Conservation (phyloP, 345 rosid genomes). For the Abelmoschus esculentus region DNA sequence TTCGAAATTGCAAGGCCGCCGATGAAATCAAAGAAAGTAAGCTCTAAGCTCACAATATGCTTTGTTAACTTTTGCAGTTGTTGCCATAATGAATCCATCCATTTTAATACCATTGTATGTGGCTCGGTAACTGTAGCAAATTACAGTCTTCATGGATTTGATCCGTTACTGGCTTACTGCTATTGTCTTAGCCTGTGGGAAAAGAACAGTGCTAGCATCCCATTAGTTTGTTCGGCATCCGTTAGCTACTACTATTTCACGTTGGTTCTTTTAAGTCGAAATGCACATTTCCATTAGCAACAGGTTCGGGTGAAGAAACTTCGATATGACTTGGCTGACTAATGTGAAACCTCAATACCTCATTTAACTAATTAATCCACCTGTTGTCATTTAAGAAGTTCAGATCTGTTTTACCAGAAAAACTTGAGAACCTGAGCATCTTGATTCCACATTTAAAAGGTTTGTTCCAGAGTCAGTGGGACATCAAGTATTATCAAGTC, state of each 20-base stretch:
- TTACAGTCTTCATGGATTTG: no score
- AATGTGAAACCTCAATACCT: background rate
- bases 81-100: background rate
- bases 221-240: background rate
- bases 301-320: background rate
- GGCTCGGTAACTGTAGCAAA: background rate
- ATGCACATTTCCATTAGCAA: background rate
- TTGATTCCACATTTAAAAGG: no score
- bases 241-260: background rate
- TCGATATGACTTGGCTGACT: background rate
- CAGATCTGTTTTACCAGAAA: no score
- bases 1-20: slow-evolving; percentile 56
- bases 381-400: background rate
- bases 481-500: no score
- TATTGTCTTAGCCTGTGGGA: background rate
- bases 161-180: background rate
- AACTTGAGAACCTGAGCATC: no score
- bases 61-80: background rate
- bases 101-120: background rate
- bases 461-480: no score
- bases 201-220: background rate
- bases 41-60: slow-evolving; percentile 9
- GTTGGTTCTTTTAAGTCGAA: background rate
- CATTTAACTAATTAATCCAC: background rate
- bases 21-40: slow-evolving; percentile 62